Conservation (phyloP, 148 eudicot species). For the Rhododendron ovatum region DNA sequence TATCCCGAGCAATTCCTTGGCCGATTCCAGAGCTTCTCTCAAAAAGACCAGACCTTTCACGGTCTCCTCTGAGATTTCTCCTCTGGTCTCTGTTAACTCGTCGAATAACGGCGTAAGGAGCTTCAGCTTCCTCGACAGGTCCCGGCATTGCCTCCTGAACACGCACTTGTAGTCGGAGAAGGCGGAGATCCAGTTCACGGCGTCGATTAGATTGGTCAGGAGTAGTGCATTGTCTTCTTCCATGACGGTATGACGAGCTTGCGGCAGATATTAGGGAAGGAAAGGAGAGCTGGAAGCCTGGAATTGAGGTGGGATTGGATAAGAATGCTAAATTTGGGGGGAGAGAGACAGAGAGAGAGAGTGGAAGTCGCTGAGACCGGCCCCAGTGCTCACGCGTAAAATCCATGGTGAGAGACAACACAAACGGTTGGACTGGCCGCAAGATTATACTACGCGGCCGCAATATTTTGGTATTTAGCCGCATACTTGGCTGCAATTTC, state of each 20-base stretch:
- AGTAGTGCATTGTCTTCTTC: slow-evolving; percentile 3
- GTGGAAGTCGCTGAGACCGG: background rate
- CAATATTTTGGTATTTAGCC: too few relatives aligned
- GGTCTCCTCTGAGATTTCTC: background rate
- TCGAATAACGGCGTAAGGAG: background rate
- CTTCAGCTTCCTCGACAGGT: slow-evolving; percentile 7
- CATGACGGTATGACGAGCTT: background rate
- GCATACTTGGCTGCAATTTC: too few relatives aligned
- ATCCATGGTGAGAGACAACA: too few relatives aligned
- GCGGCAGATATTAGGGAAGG: background rate
- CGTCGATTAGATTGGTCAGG: background rate
- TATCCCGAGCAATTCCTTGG: background rate
- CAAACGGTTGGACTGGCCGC: too few relatives aligned
- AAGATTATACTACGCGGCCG: too few relatives aligned
- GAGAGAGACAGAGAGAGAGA: background rate
- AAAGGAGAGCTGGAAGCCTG: background rate
- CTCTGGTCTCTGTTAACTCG: background rate
- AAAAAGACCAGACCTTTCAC: background rate
- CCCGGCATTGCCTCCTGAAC: slow-evolving; percentile 3
- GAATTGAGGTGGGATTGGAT: too few relatives aligned
- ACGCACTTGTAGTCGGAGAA: slow-evolving; percentile 10
- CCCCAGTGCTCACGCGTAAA: too few relatives aligned
- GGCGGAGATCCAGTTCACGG: slow-evolving; percentile 4
- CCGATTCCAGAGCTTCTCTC: background rate
- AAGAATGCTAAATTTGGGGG: background rate